Evolutionary conservation across 2,329 filamentous ascomycete species (phyloP).

Genomic region (Beauveria varroae): DNA sequence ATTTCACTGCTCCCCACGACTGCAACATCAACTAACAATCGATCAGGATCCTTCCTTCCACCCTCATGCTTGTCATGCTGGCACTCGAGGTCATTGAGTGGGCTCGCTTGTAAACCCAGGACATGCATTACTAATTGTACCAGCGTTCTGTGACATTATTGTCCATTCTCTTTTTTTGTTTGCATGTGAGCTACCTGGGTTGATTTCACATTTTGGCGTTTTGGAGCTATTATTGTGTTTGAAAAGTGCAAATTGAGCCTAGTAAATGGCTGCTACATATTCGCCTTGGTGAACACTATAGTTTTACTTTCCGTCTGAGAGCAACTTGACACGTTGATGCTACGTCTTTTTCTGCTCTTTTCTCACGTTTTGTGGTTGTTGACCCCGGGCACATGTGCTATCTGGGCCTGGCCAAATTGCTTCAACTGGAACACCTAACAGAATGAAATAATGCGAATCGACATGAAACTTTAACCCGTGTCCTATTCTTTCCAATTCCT

Average conservation of each 20-base stretch:
- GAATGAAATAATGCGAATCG: not conserved
- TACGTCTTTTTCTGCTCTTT: not conserved
- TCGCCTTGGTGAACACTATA: not conserved
- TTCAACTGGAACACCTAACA: not conserved
- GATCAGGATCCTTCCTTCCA: conserved; percentile 82
- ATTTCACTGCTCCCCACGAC: not conserved
- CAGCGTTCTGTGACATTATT: not conserved
- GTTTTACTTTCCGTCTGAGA: not conserved
- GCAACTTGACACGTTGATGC: not conserved
- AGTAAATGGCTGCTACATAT: not conserved
- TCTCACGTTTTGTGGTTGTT: not conserved
- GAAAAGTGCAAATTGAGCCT: not conserved
- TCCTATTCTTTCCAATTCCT: not conserved
- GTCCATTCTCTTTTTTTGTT: not conserved
- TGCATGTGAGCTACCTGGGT: not conserved
- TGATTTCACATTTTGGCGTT: not conserved
- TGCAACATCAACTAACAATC: conserved; percentile 19
- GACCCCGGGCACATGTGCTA: too few relatives aligned
- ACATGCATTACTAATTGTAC: conserved; percentile 12
- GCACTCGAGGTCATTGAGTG: conserved; percentile 90
- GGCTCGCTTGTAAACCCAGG: conserved; percentile 38
- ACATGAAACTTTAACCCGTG: not conserved
- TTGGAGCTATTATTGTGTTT: not conserved
- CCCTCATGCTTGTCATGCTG: conserved; percentile 80
- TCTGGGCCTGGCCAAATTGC: too few relatives aligned